Evolutionary conservation across 768 basidiomycete species (phyloP), one percentile per base, ranked within the genome.

Genomic region (Galerina marginata): DNA sequence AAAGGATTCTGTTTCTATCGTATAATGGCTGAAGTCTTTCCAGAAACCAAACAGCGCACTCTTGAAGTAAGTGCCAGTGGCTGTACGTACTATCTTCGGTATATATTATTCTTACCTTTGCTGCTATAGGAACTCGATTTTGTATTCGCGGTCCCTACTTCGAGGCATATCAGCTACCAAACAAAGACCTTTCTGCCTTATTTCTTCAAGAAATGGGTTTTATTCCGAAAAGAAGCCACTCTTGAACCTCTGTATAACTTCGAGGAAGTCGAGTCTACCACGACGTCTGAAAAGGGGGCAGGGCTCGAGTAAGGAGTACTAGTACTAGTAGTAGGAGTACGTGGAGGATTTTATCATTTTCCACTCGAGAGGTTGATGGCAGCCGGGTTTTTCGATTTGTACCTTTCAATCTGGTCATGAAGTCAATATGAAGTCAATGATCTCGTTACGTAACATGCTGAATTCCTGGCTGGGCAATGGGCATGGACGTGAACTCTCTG

Each of bases 31-130:
- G 44, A 14, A 7, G 11, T 29, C 16, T 36, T 55, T 20, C 7
- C 55, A 75, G 80, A 79, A 76, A 78, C 82, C 23, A 79, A 81
- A 62, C 79, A 82, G 65, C 74, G 79, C 11, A 83, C 81, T n/a
- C 71, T 85, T 12, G 77, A 80, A 56, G 68, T 67, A 5, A 48
- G 51, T 53, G 39, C 4, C 15, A 20, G 20, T 20, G 20, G 20
- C 20, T 20, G 20, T 53, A 7, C 40, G 9, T 36, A 20, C 15
- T 3, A 47, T 16, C 42, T 20, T 49, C 15, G 44, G 39, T 11
- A 9, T 4, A 37, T 11, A 25, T 29, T 23, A 26, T 44, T 48
- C 9, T 23, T 12, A 52, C 11, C 9, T 29, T 14, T 20, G 3
- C 16, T 3, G 53, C 15, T 37, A 33, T 23, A 68, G 70, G 74